Evolutionary conservation across 2,329 filamentous ascomycete genomes (phyloP).

Genomic region (Botrytis pseudocinerea): DNA sequence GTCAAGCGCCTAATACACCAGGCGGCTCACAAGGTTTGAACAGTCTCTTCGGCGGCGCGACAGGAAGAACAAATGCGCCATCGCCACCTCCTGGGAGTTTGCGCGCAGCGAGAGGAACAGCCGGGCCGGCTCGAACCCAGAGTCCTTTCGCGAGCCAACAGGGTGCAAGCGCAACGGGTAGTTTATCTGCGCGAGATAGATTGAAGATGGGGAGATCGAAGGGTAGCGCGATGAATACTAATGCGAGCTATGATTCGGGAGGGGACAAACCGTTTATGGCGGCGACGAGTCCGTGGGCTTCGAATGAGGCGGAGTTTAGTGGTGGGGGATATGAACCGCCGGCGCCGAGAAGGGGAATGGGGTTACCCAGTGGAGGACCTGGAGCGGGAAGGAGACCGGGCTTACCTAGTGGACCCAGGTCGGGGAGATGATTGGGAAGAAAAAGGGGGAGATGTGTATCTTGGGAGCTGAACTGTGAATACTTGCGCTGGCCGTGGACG

Average conservation of each 20-base stretch:
- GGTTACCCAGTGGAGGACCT: constrained; percentile 20
- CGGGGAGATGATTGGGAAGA: background rate
- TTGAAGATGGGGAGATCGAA: constrained; percentile 71
- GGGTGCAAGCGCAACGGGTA: background rate
- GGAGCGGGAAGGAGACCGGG: constrained; percentile 8
- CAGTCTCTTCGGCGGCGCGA: constrained; percentile 44
- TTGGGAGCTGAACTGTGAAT: background rate
- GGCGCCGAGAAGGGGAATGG: background rate
- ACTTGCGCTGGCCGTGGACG: constrained; percentile 9
- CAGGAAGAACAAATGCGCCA: constrained; percentile 31
- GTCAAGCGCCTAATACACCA: constrained; percentile 41
- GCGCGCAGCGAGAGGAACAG: background rate
- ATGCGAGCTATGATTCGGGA: constrained; percentile 28
- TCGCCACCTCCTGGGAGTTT: constrained; percentile 24
- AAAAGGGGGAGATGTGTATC: background rate
- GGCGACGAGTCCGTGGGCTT: constrained; percentile 52
- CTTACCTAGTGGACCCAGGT: constrained; percentile 14
- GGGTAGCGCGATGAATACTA: constrained; percentile 37
- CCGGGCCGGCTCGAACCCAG: background rate
- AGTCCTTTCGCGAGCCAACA: background rate
- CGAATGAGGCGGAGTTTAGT: constrained; percentile 45
- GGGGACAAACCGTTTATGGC: constrained; percentile 47
- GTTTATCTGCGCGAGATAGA: constrained; percentile 66
- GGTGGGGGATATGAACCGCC: constrained; percentile 40
- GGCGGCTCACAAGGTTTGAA: constrained; percentile 45